Evolutionary conservation across 1,284 basidiomycete genomes (phyloP), one percentile per base, ranked within the genome.

Genomic region (Rugiboletus extremiorientalis): DNA sequence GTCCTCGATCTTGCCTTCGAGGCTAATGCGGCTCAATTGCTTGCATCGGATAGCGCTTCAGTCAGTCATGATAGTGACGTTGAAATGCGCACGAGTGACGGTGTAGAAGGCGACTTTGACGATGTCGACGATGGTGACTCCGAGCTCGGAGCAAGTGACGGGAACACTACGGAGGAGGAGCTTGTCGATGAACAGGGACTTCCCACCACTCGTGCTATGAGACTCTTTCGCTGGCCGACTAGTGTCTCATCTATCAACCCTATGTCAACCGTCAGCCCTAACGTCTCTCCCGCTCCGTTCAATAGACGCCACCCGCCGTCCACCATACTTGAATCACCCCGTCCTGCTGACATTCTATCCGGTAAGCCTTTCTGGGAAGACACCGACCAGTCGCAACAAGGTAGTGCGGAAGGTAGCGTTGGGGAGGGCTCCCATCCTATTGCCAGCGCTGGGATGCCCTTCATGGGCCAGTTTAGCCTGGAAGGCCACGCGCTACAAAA

Each of bases 121-220:
- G 69, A 64, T 55, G 67, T 70, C 43, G 64, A 69, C 50, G 79
- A 72, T 25, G 79, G 73, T 34, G 78, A 77, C 22, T 78, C 77
- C n/a, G 71, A 68, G 28, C 63, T 74, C 31, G 71, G 68, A 38
- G 67, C 66, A 59, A 70, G 68, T 47, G 81, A 79, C 15, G 86
- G 85, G 9, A 83, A 87, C 49, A 87, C 85, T 9, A 89, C 88
- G 0, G 89, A 92, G 66, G 89, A 92, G 59, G 89, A 91, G 58
- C 82, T 91, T 46, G 84, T 91, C 22, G 87, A 87, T 53, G 81
- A 83, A 9, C 81, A 84, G 56, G 84, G 84, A 45, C 76, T 91
- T 8, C 87, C 88, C 23, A 91, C 89, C 56, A 82, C 85, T 20
- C 84, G 83, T 56, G 86, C 87, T 25, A 87, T 91, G 84, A 77